phyloP scores from a whole-genome alignment of 495 filamentous ascomycete species.

The Pseudomonodictys pantanalensis region DNA sequence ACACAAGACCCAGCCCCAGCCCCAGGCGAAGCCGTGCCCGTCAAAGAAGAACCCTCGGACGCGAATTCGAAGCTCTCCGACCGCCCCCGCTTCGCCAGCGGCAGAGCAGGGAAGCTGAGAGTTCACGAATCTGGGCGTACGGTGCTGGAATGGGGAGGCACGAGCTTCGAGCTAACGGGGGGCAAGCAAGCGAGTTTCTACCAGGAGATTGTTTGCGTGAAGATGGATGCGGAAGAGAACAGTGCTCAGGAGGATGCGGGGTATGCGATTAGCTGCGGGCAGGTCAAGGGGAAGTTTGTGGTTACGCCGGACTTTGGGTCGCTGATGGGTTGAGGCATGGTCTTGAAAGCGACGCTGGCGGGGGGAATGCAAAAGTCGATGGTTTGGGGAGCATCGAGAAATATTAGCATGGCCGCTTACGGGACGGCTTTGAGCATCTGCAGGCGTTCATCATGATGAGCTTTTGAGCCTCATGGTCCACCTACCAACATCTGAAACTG shows the following conservation, averaged over 20 bases:
- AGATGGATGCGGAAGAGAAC: slow-evolving; percentile 45
- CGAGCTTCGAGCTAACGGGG: slow-evolving; percentile 45
- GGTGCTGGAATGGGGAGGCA: slow-evolving; percentile 61
- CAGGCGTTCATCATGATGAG: too few relatives aligned
- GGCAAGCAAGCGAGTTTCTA: slow-evolving; percentile 32
- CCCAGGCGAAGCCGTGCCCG: not conserved
- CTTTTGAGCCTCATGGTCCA: too few relatives aligned
- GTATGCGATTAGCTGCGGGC: slow-evolving; percentile 54
- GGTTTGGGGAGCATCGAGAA: not conserved
- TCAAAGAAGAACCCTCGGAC: slow-evolving; percentile 26
- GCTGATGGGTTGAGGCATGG: slow-evolving; percentile 3
- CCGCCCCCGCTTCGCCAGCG: slow-evolving; percentile 32
- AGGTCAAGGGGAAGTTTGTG: slow-evolving; percentile 57
- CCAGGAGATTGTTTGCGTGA: slow-evolving; percentile 37
- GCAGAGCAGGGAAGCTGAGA: slow-evolving; percentile 57
- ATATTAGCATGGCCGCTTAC: too few relatives aligned
- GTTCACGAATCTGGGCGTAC: slow-evolving; percentile 59
- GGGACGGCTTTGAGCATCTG: too few relatives aligned
- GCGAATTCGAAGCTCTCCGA: not conserved
- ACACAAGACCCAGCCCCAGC: not conserved
- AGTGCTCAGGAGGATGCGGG: slow-evolving; percentile 45
- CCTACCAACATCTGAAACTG: too few relatives aligned
- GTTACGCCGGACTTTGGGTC: slow-evolving; percentile 53
- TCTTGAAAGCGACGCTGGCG: not conserved
- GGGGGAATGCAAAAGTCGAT: not conserved